Conservation (phyloP, 495 filamentous ascomycete species). For the Aspergillus carlsbadensis region DNA sequence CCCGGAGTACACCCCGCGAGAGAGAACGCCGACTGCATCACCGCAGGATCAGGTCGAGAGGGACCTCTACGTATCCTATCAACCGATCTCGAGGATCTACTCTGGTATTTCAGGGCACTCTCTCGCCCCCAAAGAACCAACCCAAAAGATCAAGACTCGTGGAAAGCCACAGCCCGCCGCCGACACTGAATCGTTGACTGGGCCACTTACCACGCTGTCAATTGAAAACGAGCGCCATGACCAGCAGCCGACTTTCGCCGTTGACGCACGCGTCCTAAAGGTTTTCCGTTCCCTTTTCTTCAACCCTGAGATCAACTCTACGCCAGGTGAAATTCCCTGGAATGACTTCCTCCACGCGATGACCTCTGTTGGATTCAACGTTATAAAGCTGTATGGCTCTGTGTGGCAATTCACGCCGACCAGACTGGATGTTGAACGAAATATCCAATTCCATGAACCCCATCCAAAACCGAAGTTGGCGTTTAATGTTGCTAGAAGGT, state of each 20-base stretch:
- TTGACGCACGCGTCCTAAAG: conserved; percentile 45
- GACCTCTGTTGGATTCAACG: conserved; percentile 41
- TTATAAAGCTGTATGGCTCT: conserved; percentile 52
- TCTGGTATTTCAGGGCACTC: too few species aligned
- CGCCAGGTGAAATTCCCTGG: conserved; percentile 48
- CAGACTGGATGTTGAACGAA: conserved; percentile 35
- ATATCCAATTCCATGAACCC: conserved; percentile 56
- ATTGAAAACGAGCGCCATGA: too few species aligned
- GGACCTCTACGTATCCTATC: too few species aligned
- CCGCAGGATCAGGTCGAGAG: too few species aligned
- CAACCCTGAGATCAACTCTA: conserved; percentile 19
- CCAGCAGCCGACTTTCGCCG: conserved; percentile 29
- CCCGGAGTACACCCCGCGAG: too few species aligned
- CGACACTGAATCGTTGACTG: too few species aligned
- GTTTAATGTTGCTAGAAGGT: conserved; percentile 28
- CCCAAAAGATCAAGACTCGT: too few species aligned
- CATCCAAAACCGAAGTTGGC: conserved; percentile 48
- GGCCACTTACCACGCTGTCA: too few species aligned
- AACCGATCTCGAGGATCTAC: too few species aligned
- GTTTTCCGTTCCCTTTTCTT: conserved; percentile 49
- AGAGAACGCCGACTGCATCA: too few species aligned
- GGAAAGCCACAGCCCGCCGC: too few species aligned
- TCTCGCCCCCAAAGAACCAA: too few species aligned
- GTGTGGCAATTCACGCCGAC: conserved; percentile 51
- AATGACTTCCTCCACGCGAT: conserved; percentile 55